Base-by-base conservation (phyloP, 208 protist genomes). In the Leptomonas seymouri region DNA sequence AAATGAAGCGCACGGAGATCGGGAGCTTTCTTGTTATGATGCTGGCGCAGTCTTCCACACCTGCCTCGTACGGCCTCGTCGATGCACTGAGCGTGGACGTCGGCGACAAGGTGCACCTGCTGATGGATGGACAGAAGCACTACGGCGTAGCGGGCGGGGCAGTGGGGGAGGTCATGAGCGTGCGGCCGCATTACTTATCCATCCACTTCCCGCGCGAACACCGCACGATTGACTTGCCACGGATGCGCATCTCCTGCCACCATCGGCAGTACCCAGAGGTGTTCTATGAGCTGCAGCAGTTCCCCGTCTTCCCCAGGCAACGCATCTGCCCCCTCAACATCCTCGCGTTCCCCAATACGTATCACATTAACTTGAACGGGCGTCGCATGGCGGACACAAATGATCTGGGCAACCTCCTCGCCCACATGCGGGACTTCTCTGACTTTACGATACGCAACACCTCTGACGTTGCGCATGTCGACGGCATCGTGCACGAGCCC, bases 401-500 rank as follows among this genome's bases (percentile, higher is more conserved):
- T 78, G 89, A 97, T 71, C 60, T 97, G 3, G 91, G 91, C 56
- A 94, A 93, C 66, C 54, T 97, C 14, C 82, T 97, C 36, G 82
- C 91, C n/a, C 76, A 72, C 45, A 91, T 94, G 87, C 85, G 87
- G 49, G 67, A 53, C 59, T 93, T 92, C 48, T 66, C 84, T 8
- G 91, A 96, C 76, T 96, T 96, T 54, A 92, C 85, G 3, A 67
- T 93, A n/a, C 70, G 81, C 50, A 84, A 90, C 74, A 85, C 79
- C 5, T 78, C 79, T 20, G 89, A 94, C 67, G 89, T 93, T 68
- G 76, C 67, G 11, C 76, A 86, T 39, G 44, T 92, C n/a, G 90
- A 97, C 54, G 86, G 89, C 54, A 85, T 95, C 76, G 84, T 95
- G 61, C 93, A 97, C 74, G 93, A 97, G 68, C 89, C 93, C 21